Base-by-base conservation (phyloP, 192 early-diverging fungal genomes). In the Diversispora epigaea region DNA sequence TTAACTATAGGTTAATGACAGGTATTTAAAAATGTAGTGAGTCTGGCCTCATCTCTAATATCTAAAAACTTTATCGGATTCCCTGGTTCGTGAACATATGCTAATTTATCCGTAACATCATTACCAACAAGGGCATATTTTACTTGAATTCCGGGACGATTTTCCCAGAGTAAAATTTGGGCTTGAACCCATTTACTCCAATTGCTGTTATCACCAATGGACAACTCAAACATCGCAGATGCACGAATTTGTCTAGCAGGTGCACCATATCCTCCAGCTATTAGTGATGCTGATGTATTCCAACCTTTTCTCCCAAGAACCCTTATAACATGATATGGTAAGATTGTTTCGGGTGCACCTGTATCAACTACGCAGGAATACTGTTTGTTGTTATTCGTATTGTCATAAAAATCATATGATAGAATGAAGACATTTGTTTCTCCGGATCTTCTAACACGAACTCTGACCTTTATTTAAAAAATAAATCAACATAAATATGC, bases 21-120 rank as follows among this genome's bases (percentile, higher is more conserved):
- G 4, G 0, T 0, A 62, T 11, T 62, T 32, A 62, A 40, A 62
- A 62, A 1, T 14, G 11, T 3, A 15, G 19, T n/a, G 4, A 64
- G 62, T n/a, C 17, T 64, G 3, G 11, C 3, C 41, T 64, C 62
- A 64, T 64, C 62, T 19, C 1, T 12, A 65, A 17, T 17, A 21
- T 65, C 43, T 21, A 65, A 65, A 45, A 65, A 45, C 41, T 65
- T 65, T 45, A 65, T 17, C 21, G 63, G 63, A 45, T 39, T 45
- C 5, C 12, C 32, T 0, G 63, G 43, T 19, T 46, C 63, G 8
- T 65, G 44, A 1, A 46, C 43, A 46, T 65, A 65, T 1, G 43
- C 63, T 7, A 72, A 21, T 72, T 72, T 14, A 21, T 72, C 70
- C 5, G 70, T 60, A 72, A 72, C 70, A 72, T 72, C 70, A 47